These are phyloP conservation scores for Botrytis galanthina DNA, from an alignment of 2,329 filamentous ascomycete species.

Conservation along the genomic window DNA sequence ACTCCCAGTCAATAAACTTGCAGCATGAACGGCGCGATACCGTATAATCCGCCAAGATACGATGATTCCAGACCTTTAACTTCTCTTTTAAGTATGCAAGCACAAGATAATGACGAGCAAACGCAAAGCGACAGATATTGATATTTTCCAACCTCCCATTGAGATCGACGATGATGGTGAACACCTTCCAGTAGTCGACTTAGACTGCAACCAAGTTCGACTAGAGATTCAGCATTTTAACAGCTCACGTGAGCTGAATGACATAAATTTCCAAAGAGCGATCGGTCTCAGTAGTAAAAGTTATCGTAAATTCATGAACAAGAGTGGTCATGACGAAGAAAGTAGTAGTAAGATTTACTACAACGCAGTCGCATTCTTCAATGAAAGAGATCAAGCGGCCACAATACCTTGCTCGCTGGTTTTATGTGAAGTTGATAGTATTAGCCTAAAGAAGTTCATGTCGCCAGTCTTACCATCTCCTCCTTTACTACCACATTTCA, in stretches of 20 bases:
- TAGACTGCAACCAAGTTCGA: neutral
- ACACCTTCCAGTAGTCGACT: neutral
- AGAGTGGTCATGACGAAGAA: neutral
- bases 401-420: neutral
- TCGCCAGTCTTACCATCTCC: neutral
- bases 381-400: neutral
- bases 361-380: neutral
- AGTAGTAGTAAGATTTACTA: neutral
- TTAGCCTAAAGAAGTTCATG: neutral
- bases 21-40: neutral
- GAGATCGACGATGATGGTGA: neutral
- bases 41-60: neutral
- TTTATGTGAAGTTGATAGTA: neutral
- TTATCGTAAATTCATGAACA: neutral
- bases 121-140: neutral
- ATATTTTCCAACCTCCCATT: neutral
- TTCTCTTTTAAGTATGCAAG: neutral
- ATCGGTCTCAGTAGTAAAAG: neutral
- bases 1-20: fast-evolving
- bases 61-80: neutral
- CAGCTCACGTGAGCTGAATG: neutral
- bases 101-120: neutral
- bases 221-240: neutral
- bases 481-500: neutral
- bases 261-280: fast-evolving